Conservation (phyloP, 2,329 filamentous ascomycete genomes). For the Ophiostoma novo-ulmi region DNA sequence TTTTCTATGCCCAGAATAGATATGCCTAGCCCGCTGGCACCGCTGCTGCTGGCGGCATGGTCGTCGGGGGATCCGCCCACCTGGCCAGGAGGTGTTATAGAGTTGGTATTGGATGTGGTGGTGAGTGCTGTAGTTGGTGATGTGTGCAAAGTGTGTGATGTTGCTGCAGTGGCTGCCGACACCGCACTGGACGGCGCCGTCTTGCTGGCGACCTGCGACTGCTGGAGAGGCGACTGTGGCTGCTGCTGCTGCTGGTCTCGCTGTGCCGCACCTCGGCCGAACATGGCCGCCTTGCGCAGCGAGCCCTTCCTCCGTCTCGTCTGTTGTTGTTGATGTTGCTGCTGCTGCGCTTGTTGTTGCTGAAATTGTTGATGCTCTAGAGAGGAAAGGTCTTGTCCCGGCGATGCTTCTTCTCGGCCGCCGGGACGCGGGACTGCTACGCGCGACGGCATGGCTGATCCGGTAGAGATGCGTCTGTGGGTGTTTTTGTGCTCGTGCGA, state of each 20-base stretch:
- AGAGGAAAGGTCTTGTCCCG: slow-evolving; percentile 25
- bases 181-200: slow-evolving; percentile 6
- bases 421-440: slow-evolving; percentile 2
- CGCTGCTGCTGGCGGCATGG: slow-evolving; percentile 26
- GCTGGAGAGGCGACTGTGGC: background rate
- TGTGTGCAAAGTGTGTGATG: background rate
- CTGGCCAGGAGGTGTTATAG: slow-evolving; percentile 4
- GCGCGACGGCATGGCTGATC: slow-evolving; percentile 22
- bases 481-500: background rate
- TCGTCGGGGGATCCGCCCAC: background rate
- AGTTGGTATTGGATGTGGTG: background rate
- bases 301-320: slow-evolving; percentile 74
- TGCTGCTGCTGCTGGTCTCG: slow-evolving; percentile 39
- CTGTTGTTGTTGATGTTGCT: slow-evolving; percentile 36
- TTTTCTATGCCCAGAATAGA: slow-evolving; percentile 36
- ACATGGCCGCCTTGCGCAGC: slow-evolving; percentile 76
- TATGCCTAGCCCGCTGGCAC: slow-evolving; percentile 40
- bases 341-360: slow-evolving; percentile 21
- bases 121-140: background rate
- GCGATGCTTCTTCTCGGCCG: slow-evolving; percentile 22
- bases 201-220: slow-evolving; percentile 7
- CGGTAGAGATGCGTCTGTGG: slow-evolving; percentile 17
- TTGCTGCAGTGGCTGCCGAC: slow-evolving; percentile 13
- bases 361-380: slow-evolving; percentile 10
- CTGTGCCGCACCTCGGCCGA: slow-evolving; percentile 63